Evolutionary conservation across 768 basidiomycete species (phyloP).

Genomic region (Phylloporus rhodoxanthus): DNA sequence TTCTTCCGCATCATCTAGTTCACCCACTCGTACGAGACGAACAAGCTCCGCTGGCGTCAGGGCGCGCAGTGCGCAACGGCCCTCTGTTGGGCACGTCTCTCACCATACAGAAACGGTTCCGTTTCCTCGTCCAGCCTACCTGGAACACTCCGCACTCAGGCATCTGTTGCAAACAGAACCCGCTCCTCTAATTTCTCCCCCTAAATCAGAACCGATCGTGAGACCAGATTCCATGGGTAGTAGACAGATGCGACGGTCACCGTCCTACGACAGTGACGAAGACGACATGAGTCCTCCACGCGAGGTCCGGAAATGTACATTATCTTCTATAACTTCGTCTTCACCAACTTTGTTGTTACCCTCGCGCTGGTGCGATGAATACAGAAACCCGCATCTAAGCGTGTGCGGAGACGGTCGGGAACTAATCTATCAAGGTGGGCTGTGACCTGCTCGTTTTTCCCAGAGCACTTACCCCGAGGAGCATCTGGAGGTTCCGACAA

Average conservation of each 20-base stretch:
- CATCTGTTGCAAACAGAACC: constrained; percentile 57
- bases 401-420: constrained; percentile 71
- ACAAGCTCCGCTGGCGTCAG: constrained; percentile 35
- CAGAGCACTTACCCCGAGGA: constrained; percentile 32
- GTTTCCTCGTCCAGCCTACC: constrained; percentile 67
- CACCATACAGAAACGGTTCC: constrained; percentile 28
- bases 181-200: constrained; percentile 32
- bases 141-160: constrained; percentile 71
- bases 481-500: constrained; percentile 57
- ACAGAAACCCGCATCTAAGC: constrained; percentile 51
- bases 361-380: constrained; percentile 73
- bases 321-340: constrained; percentile 16
- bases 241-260: constrained; percentile 32
- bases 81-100: constrained; percentile 28
- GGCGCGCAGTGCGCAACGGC: constrained; percentile 18
- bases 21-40: constrained; percentile 45
- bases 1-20: constrained; percentile 34
- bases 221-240: constrained; percentile 17
- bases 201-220: constrained; percentile 32
- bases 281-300: constrained; percentile 53
- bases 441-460: neutral
- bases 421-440: constrained; percentile 60
- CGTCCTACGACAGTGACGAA: constrained; percentile 59
- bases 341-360: constrained; percentile 54
- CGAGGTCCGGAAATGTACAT: constrained; percentile 28